Conservation (phyloP, 2,329 filamentous ascomycete species). For the Talaromyces albobiverticillius region DNA sequence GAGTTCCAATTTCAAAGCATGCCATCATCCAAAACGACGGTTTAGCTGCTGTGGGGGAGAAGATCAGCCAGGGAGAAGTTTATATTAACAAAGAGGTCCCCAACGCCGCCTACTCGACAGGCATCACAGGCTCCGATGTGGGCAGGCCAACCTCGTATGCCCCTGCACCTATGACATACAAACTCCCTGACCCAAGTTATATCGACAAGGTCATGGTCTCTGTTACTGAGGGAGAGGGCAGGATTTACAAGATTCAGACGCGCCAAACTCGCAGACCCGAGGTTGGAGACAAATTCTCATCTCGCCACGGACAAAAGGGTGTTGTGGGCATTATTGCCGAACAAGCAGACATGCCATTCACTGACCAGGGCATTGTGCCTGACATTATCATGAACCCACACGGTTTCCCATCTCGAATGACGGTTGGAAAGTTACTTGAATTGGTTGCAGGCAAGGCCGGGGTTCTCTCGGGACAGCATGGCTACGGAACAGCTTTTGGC, state of each 20-base stretch:
- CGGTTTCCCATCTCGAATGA: slow-evolving; percentile 99
- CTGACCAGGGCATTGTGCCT: slow-evolving; percentile 82
- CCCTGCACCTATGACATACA: slow-evolving; percentile 63
- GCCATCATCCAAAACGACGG: slow-evolving; percentile 79
- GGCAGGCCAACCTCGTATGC: slow-evolving; percentile 45
- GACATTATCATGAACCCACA: slow-evolving; percentile 99
- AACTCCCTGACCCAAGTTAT: slow-evolving; percentile 77
- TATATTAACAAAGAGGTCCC: slow-evolving; percentile 91
- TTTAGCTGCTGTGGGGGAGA: slow-evolving; percentile 79
- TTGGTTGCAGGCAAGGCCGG: slow-evolving; percentile 92
- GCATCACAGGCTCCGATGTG: slow-evolving; percentile 58
- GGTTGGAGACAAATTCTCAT: slow-evolving; percentile 97
- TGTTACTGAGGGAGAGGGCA: slow-evolving; percentile 79
- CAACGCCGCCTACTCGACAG: slow-evolving; percentile 69
- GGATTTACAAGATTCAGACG: slow-evolving; percentile 89
- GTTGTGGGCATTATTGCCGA: slow-evolving; percentile 95
- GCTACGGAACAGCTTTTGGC: slow-evolving; percentile 87
- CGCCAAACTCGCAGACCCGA: slow-evolving; percentile 94
- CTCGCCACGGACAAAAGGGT: slow-evolving; percentile 96
- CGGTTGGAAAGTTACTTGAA: slow-evolving; percentile 95
- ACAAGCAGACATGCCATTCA: slow-evolving; percentile 96
- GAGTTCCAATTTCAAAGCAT: slow-evolving; percentile 64
- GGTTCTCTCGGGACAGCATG: slow-evolving; percentile 76
- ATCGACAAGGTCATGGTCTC: slow-evolving; percentile 97
- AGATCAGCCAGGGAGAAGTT: slow-evolving; percentile 73